A percentile compares a stretch with the other conserved stretches of the same genome.
Evolutionary conservation across 2,329 filamentous ascomycete genomes (phyloP).

Genomic region (Xylaria sp.): DNA sequence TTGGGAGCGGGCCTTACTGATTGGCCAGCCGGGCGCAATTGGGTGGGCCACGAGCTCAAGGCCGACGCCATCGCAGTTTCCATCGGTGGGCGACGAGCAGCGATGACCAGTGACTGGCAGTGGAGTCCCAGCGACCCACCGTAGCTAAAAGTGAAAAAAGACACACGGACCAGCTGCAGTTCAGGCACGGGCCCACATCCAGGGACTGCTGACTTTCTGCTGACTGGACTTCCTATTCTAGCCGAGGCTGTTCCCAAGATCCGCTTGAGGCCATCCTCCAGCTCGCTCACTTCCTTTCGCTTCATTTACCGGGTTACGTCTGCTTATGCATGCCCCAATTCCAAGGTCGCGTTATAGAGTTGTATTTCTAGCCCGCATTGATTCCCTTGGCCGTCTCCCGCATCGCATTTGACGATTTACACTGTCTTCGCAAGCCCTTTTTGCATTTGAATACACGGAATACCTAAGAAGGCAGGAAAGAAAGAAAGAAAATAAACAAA

Average conservation of each 20-base stretch:
- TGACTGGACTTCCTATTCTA: background rate
- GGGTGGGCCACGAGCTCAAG: constrained; percentile 34
- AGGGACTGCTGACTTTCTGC: background rate
- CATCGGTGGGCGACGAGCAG: constrained; percentile 26
- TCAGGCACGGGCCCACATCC: background rate
- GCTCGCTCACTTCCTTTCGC: background rate
- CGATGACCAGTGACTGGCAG: background rate
- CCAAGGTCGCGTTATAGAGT: too few relatives aligned
- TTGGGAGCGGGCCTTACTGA: constrained; percentile 18
- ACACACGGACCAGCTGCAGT: constrained; percentile 18
- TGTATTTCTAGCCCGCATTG: background rate
- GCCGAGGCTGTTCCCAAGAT: background rate
- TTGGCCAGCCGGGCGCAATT: constrained; percentile 10
- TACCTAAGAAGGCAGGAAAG: too few relatives aligned
- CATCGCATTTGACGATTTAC: background rate
- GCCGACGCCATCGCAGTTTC: too few relatives aligned
- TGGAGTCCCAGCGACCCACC: too few relatives aligned
- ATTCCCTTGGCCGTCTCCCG: too few relatives aligned
- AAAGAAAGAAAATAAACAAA: too few relatives aligned
- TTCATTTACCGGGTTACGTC: background rate
- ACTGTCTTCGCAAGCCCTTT: background rate
- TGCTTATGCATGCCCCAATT: background rate
- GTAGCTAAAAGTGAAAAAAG: too few relatives aligned
- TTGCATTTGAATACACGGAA: background rate
- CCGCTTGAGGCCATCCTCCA: background rate